phyloP scores from a whole-genome alignment of 1,284 basidiomycete genomes.

The Agaricales sp. region DNA sequence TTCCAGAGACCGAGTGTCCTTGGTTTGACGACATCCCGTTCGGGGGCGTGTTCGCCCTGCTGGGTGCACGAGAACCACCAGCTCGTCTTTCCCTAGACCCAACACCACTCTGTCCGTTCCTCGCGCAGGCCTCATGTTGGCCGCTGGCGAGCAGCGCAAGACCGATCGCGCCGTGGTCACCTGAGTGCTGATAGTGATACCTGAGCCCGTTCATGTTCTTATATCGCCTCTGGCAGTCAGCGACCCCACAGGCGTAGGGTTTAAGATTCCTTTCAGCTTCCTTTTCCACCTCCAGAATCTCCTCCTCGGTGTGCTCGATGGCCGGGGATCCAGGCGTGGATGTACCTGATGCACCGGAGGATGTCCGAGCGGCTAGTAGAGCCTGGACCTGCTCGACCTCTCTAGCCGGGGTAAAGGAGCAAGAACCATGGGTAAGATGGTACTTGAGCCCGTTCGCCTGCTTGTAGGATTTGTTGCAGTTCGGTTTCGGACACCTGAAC shows the following conservation, averaged over 20 bases:
- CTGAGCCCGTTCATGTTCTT: conserved; percentile 97
- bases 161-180: conserved; percentile 87
- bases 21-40: conserved; percentile 11
- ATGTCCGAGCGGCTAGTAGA: conserved; percentile 25
- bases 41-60: background rate
- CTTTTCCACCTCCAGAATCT: conserved; percentile 64
- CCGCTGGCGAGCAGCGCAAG: conserved; percentile 78
- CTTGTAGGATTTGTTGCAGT: conserved; percentile 98
- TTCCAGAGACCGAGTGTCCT: conserved; percentile 19
- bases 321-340: conserved; percentile 4
- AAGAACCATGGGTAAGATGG: conserved; percentile 90
- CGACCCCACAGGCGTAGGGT: conserved; percentile 84
- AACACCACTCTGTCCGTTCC: conserved; percentile 13
- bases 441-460: conserved; percentile 91
- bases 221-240: conserved; percentile 89
- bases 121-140: conserved; percentile 51
- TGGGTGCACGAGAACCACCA: conserved; percentile 2
- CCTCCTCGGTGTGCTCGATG: conserved; percentile 36
- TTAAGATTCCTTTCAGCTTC: conserved; percentile 75
- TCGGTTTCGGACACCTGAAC: conserved; percentile 93
- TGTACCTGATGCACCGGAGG: background rate
- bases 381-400: conserved; percentile 66
- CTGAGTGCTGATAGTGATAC: conserved; percentile 96
- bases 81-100: conserved; percentile 5
- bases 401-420: conserved; percentile 82